A percentile compares a stretch with the other conserved stretches of the same genome.
These are phyloP conservation scores for Fomitopsis serialis DNA, from an alignment of 768 basidiomycete genomes.

Conservation along the genomic window DNA sequence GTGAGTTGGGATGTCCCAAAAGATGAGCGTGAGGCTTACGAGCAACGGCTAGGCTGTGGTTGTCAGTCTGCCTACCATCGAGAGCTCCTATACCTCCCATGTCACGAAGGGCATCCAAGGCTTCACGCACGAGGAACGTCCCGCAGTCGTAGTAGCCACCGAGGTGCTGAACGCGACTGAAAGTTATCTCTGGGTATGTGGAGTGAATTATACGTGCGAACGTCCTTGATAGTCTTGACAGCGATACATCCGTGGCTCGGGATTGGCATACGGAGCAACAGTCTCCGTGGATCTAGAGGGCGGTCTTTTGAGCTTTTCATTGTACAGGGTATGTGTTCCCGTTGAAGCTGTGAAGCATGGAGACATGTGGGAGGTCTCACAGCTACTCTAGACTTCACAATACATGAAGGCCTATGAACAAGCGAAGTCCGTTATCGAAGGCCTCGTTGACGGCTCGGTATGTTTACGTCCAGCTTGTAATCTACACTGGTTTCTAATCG, in stretches of 20 bases:
- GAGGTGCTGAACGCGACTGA: conserved; percentile 92
- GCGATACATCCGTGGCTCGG: conserved; percentile 90
- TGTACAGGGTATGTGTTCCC: conserved; percentile 61
- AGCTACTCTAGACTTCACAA: conserved; percentile 61
- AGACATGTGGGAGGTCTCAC: neutral
- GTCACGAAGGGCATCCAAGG: conserved; percentile 75
- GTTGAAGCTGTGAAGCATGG: neutral
- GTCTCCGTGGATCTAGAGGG: conserved; percentile 71
- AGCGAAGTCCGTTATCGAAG: conserved; percentile 70
- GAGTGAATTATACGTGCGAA: no score
- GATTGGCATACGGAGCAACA: conserved; percentile 90
- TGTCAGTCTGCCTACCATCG: conserved; percentile 88
- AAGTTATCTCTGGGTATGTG: conserved; percentile 84
- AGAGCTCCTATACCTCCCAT: conserved; percentile 83
- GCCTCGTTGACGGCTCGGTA: conserved; percentile 81
- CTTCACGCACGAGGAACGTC: conserved; percentile 77
- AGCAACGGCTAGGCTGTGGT: conserved; percentile 57
- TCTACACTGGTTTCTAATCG: neutral
- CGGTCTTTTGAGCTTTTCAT: conserved; percentile 66
- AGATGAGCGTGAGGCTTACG: no score
- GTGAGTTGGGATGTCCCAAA: conserved; percentile 36
- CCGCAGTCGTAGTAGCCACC: conserved; percentile 78
- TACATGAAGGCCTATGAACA: conserved; percentile 76
- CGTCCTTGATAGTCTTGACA: conserved; percentile 20
- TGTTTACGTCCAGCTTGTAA: conserved; percentile 10